These are phyloP conservation scores for Ogataea paraovalis DNA, from an alignment of 805 yeast genomes.

Conservation along the genomic window DNA sequence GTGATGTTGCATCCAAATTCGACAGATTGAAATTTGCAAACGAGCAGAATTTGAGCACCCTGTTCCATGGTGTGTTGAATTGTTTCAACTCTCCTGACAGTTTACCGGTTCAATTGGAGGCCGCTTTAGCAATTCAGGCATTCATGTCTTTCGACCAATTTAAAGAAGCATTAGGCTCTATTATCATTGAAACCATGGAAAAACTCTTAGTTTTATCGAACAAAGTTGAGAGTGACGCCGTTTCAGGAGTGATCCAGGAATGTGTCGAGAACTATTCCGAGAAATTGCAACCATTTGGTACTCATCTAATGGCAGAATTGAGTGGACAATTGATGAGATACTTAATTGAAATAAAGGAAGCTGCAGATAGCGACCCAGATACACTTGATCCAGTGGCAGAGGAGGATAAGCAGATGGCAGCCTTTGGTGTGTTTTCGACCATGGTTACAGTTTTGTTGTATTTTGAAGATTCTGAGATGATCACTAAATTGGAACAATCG, in stretches of 20 bases:
- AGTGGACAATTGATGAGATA: conserved; percentile 73
- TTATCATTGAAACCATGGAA: conserved; percentile 80
- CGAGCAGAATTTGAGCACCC: conserved; percentile 31
- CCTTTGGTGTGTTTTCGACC: conserved; percentile 80
- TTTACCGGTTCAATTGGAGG: conserved; percentile 76
- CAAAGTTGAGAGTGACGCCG: conserved; percentile 79
- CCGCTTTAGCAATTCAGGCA: conserved; percentile 82
- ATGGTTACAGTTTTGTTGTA: conserved; percentile 83
- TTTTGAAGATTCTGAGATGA: conserved; percentile 78
- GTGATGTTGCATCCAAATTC: conserved; percentile 62
- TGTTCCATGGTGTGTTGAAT: conserved; percentile 44
- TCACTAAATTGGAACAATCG: conserved; percentile 64
- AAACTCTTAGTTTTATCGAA: conserved; percentile 69
- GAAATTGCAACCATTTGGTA: conserved; percentile 89
- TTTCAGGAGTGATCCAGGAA: conserved; percentile 91
- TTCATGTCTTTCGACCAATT: conserved; percentile 63
- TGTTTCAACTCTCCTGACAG: conserved; percentile 48
- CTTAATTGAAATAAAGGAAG: conserved; percentile 68
- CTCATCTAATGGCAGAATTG: conserved; percentile 53
- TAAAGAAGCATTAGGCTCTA: conserved; percentile 59
- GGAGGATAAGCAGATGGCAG: conserved; percentile 80
- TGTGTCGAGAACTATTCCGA: conserved; percentile 85
- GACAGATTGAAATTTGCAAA: conserved; percentile 54
- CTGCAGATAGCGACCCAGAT: conserved; percentile 49
- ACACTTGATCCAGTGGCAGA: conserved; percentile 34